These are phyloP conservation scores for Thyridium curvatum DNA, from an alignment of 2,329 filamentous ascomycete genomes.

Conservation along the genomic window DNA sequence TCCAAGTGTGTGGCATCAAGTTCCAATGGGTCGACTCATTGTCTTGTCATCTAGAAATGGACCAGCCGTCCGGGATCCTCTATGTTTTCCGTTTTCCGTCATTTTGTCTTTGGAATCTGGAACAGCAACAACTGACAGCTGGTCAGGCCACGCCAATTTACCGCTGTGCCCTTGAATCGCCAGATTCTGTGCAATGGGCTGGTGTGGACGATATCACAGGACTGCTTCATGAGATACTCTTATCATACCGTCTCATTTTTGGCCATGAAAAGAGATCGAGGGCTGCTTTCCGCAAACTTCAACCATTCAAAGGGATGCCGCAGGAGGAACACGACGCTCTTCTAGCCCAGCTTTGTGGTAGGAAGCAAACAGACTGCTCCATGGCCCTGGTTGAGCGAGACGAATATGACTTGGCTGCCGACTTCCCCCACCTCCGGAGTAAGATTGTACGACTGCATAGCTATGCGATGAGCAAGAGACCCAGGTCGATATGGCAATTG, in stretches of 20 bases:
- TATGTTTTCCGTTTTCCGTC: constrained; percentile 17
- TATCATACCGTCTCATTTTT: constrained; percentile 16
- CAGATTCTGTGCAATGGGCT: constrained; percentile 6
- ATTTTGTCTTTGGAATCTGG: constrained; percentile 11
- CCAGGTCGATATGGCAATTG: constrained; percentile 8
- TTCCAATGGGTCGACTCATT: constrained; percentile 15
- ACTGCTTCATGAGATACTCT: constrained; percentile 11
- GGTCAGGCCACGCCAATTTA: constrained; percentile 1
- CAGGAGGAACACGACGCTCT: constrained; percentile 3
- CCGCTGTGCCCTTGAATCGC: background rate
- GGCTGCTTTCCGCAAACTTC: constrained; percentile 10
- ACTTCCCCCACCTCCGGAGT: constrained; percentile 10
- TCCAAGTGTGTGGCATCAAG: constrained; percentile 9
- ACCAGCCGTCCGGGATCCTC: constrained; percentile 10
- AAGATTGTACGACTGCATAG: constrained; percentile 5
- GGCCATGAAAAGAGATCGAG: constrained; percentile 12
- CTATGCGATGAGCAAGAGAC: constrained; percentile 7
- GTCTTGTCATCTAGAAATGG: constrained; percentile 15
- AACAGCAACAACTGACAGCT: background rate
- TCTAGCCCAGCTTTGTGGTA: constrained; percentile 5
- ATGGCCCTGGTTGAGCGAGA: constrained; percentile 5
- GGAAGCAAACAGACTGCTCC: constrained; percentile 1
- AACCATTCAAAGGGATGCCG: constrained; percentile 6
- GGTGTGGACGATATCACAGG: constrained; percentile 9
- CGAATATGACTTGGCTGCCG: constrained; percentile 9